These are phyloP conservation scores for Neofusicoccum cordaticola DNA, from an alignment of 2,329 filamentous ascomycete species.

Conservation along the genomic window DNA sequence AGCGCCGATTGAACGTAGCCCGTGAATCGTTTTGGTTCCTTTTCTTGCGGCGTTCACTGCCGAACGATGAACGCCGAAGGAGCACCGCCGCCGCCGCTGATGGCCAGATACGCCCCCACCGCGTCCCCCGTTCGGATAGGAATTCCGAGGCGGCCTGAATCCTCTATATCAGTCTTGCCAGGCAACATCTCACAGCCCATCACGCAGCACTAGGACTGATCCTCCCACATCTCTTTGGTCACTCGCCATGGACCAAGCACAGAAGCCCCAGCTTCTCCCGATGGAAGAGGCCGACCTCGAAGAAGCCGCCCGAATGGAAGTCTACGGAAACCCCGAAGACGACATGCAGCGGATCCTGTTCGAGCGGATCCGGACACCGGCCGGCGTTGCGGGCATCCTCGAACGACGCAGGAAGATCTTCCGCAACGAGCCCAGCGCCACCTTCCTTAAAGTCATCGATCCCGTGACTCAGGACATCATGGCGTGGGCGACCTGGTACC, in stretches of 20 bases:
- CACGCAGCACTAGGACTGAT: no score
- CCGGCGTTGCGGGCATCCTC: neutral
- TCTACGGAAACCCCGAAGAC: neutral
- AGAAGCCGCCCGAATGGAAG: neutral
- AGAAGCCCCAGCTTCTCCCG: neutral
- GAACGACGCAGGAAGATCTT: neutral
- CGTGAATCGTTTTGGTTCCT: no score
- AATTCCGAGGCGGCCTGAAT: no score
- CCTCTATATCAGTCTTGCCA: no score
- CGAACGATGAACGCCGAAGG: no score
- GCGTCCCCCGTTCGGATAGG: no score
- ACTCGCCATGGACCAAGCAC: neutral
- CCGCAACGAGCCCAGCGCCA: neutral
- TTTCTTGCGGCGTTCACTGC: no score
- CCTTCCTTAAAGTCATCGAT: constrained; percentile 2
- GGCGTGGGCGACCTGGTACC: neutral
- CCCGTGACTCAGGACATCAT: constrained; percentile 1
- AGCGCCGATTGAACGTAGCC: no score
- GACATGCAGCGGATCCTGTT: neutral
- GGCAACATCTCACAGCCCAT: no score
- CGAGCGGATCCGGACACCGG: neutral
- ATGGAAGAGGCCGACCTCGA: neutral
- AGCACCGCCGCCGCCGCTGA: no score
- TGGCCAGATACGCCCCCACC: no score
- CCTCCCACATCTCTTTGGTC: no score